Conservation (phyloP, 257 asterid genomes). For the Lycium ferocissimum region DNA sequence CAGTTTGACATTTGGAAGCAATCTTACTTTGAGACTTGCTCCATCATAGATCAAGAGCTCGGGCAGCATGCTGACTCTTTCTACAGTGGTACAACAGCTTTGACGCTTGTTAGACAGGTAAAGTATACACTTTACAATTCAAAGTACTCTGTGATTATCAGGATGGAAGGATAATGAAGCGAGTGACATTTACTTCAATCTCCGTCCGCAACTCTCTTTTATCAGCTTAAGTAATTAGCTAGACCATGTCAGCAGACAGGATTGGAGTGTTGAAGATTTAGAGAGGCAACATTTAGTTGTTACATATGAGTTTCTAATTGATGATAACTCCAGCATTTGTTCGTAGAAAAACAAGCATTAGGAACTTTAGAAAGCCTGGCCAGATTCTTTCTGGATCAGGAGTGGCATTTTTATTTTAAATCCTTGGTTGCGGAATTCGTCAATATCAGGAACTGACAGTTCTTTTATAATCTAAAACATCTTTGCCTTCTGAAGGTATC, state of each 20-base stretch:
- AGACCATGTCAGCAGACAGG: not conserved
- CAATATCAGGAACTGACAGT: no score
- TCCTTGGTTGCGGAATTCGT: no score
- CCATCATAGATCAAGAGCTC: constrained; percentile 69
- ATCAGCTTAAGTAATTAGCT: not conserved
- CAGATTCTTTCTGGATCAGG: no score
- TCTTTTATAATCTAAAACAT: no score
- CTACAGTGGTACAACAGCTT: constrained; percentile 76
- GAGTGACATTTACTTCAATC: not conserved
- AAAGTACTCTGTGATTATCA: not conserved
- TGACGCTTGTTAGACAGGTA: constrained; percentile 74
- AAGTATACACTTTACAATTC: not conserved
- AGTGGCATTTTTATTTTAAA: no score
- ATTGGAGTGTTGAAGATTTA: no score
- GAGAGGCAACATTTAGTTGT: not conserved
- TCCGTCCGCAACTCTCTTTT: not conserved
- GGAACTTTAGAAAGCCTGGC: not conserved
- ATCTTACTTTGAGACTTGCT: constrained; percentile 62
- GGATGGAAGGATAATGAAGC: not conserved
- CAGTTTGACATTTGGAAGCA: constrained; percentile 68
- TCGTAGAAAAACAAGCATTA: not conserved
- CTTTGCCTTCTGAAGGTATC: not conserved
- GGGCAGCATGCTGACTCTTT: constrained; percentile 59
- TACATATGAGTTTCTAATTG: not conserved
- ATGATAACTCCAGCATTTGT: not conserved